These are phyloP conservation scores for Meyerozyma sp. DNA, from an alignment of 1,139 yeast genomes.

Conservation along the genomic window DNA sequence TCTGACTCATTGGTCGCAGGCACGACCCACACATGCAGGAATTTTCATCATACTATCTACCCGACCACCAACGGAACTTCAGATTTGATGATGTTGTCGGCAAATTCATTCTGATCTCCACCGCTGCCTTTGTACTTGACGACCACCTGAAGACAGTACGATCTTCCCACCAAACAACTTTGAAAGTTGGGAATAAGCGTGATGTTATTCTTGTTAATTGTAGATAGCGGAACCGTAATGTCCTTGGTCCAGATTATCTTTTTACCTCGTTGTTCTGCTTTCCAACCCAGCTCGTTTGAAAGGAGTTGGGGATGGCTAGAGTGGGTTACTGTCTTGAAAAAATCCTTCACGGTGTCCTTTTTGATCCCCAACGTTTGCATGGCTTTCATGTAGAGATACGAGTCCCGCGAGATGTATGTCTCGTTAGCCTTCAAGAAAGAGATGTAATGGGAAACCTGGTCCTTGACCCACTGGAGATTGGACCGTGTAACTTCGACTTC, in stretches of 20 bases:
- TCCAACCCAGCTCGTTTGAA: slow-evolving; percentile 25
- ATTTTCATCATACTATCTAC: slow-evolving; percentile 7
- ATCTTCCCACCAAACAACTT: slow-evolving; percentile 38
- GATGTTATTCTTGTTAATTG: slow-evolving; percentile 33
- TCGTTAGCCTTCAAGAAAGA: slow-evolving; percentile 30
- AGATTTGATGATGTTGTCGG: slow-evolving; percentile 29
- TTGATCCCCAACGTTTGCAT: slow-evolving; percentile 36
- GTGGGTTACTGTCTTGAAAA: slow-evolving; percentile 23
- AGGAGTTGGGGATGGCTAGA: slow-evolving; percentile 18
- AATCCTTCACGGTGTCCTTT: slow-evolving; percentile 37
- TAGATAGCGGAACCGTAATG: slow-evolving; percentile 25
- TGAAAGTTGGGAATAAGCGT: slow-evolving; percentile 41
- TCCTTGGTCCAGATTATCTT: slow-evolving; percentile 23
- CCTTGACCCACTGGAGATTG: slow-evolving; percentile 34
- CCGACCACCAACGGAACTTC: slow-evolving; percentile 44
- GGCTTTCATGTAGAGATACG: slow-evolving; percentile 35
- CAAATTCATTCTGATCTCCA: slow-evolving; percentile 29
- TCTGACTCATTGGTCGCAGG: slow-evolving; percentile 28
- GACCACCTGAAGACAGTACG: slow-evolving; percentile 36
- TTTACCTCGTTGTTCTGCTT: slow-evolving; percentile 13
- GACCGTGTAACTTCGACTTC: slow-evolving; percentile 29
- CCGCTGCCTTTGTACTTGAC: slow-evolving; percentile 37
- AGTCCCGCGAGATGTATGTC: slow-evolving; percentile 26
- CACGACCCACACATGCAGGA: slow-evolving; percentile 6
- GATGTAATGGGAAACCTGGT: slow-evolving; percentile 28